Base-by-base conservation (phyloP, 2,329 filamentous ascomycete species). In the Fusarium secorum region DNA sequence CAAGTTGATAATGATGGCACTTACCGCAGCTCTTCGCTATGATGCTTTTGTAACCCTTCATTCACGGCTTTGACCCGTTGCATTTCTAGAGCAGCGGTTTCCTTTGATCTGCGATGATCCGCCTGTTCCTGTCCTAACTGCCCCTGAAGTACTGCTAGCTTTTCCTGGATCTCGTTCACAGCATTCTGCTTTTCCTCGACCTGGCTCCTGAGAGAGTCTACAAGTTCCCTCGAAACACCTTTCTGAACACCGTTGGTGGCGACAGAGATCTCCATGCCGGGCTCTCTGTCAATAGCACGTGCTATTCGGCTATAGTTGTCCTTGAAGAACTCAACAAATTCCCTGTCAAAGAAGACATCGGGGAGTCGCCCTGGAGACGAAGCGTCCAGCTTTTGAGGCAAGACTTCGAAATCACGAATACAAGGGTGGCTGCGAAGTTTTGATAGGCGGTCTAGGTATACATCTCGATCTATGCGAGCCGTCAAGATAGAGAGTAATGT, bases 251-350 rank as follows among this genome's bases (percentile, higher is more conserved):
- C 93, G 77, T 95, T 94, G 45, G 90, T 87, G 61, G 94, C 85
- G 15, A 96, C 88, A 0, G 94, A 91, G 30, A 97, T 90, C 78
- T 99, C 96, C 66, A 97, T 85, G 3, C 91, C 93, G 1, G 96
- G 96, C 68, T 97, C 93, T 66, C 95, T 90, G 80, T 99, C 96
- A 74, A 99, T 93, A 18, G 94, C 93, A 68, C 94, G 89, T 41
- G 91, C 84, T 63, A 98, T 83, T 13, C 95, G 91, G 75, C 93
- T 95, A 78, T 97, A 98, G 78, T 97, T 97, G 76, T 98, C 95
- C 77, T 98, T 98, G 75, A 98, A 89, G 76, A 98, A 97, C 66
- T 98, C 93, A 60, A 99, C 90, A 79, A 98, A 98, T 0, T 88
- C 88, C 49, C 89, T 86, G 74, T 97, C 94, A 70, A 98, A 96